phyloP scores from a whole-genome alignment of 2,329 filamentous ascomycete species.

The Colletotrichum brevisporum region DNA sequence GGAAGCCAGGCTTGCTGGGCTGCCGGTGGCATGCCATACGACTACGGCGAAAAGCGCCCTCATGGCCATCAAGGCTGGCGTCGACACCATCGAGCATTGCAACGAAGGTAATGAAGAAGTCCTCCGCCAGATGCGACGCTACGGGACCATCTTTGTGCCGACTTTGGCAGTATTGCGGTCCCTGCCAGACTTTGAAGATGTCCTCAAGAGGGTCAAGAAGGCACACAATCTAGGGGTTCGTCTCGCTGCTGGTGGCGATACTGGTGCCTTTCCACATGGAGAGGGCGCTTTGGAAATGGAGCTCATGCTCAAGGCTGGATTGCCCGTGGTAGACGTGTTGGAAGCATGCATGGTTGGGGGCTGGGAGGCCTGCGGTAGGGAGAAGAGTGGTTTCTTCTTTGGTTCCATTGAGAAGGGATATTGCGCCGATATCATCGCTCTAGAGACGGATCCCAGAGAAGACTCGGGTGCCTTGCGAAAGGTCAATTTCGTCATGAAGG shows the following conservation, averaged over 20 bases:
- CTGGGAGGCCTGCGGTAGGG: conserved; percentile 68
- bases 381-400: conserved; percentile 65
- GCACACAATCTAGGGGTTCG: conserved; percentile 63
- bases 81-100: conserved; percentile 63
- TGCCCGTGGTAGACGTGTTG: conserved; percentile 64
- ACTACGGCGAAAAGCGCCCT: conserved; percentile 57
- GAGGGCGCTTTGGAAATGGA: conserved; percentile 68
- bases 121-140: conserved; percentile 58
- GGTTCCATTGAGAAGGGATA: conserved; percentile 65
- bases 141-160: conserved; percentile 65
- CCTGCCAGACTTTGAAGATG: conserved; percentile 33
- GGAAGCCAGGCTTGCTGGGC: conserved; percentile 57
- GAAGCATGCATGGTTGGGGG: conserved; percentile 65
- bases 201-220: conserved; percentile 56
- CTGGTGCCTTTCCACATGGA: conserved; percentile 67
- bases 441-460: conserved; percentile 58
- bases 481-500: conserved; percentile 71
- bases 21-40: conserved; percentile 61
- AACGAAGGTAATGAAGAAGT: conserved; percentile 55
- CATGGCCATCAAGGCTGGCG: conserved; percentile 62
- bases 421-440: conserved; percentile 65
- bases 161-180: conserved; percentile 58
- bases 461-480: conserved; percentile 59
- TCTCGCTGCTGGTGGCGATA: conserved; percentile 67
- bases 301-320: conserved; percentile 65